Conservation (phyloP, 2,329 filamentous ascomycete species). For the Colletotrichum chlorophyti region DNA sequence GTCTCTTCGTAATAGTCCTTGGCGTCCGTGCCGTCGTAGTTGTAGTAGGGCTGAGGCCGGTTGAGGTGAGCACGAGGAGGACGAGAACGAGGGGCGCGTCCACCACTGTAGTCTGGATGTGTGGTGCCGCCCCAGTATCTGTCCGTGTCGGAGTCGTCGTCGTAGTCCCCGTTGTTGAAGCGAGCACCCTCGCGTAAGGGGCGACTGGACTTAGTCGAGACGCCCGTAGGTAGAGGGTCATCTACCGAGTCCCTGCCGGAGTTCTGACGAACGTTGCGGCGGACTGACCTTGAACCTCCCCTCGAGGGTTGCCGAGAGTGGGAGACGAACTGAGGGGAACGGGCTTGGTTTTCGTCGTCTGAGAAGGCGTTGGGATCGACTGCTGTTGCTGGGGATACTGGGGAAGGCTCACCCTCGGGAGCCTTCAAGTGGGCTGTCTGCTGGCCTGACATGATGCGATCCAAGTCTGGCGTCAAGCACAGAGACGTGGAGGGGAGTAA, state of each 20-base stretch:
- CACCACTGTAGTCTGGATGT: conserved; percentile 22
- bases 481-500: conserved; percentile 9
- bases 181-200: conserved; percentile 16
- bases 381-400: conserved; percentile 27
- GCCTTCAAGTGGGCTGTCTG: conserved; percentile 21
- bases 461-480: neutral
- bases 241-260: conserved; percentile 1
- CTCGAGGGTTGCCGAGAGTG: conserved; percentile 16
- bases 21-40: conserved; percentile 18
- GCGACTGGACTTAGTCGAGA: conserved; percentile 12
- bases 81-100: conserved; percentile 22
- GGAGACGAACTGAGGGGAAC: neutral
- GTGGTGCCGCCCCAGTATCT: conserved; percentile 20
- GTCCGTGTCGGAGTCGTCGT: conserved; percentile 24
- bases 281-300: conserved; percentile 13
- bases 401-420: conserved; percentile 21
- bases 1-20: conserved; percentile 27
- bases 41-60: conserved; percentile 20
- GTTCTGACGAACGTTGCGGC: neutral
- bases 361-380: conserved; percentile 24
- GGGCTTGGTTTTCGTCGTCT: conserved; percentile 12
- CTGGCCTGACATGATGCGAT: conserved; percentile 27
- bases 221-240: conserved; percentile 1
- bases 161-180: conserved; percentile 19
- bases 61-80: conserved; percentile 29